Conservation (phyloP, 2,329 filamentous ascomycete species). For the Paecilomyces fulvus region DNA sequence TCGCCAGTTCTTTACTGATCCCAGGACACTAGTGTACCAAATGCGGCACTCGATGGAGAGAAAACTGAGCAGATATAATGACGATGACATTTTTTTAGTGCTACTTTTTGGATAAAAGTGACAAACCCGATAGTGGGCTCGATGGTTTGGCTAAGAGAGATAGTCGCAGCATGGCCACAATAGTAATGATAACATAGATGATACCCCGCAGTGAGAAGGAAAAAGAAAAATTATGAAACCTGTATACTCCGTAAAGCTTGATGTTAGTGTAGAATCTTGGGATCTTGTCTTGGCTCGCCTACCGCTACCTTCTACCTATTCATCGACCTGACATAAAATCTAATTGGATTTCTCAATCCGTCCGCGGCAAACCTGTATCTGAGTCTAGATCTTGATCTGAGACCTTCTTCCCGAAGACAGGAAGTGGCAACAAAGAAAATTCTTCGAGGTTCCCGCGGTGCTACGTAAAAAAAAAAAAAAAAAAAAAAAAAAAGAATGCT, state of each 20-base stretch:
- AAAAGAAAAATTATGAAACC: slow-evolving; percentile 2
- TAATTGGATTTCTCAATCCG: neutral
- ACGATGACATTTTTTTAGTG: neutral
- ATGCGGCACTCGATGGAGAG: slow-evolving; percentile 41
- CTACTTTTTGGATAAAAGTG: neutral
- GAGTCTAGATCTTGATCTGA: neutral
- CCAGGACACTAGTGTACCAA: slow-evolving; percentile 31
- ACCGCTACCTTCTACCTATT: neutral
- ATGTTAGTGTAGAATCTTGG: neutral
- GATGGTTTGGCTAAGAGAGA: neutral
- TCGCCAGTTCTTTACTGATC: neutral
- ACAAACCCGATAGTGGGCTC: neutral
- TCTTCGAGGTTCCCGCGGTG: neutral
- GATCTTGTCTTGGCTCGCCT: neutral
- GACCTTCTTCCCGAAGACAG: slow-evolving; percentile 4
- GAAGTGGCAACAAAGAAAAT: neutral
- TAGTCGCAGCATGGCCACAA: neutral
- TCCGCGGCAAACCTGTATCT: neutral
- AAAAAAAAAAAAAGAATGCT: neutral
- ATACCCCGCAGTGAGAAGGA: neutral
- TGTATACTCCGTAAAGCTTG: neutral
- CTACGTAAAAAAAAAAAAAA: neutral
- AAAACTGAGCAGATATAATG: slow-evolving; percentile 28
- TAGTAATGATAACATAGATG: neutral
- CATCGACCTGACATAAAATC: neutral